Evolutionary conservation across 2,329 filamentous ascomycete genomes (phyloP), one percentile per base, ranked within the genome.

Genomic region (Xylariaceae sp.): DNA sequence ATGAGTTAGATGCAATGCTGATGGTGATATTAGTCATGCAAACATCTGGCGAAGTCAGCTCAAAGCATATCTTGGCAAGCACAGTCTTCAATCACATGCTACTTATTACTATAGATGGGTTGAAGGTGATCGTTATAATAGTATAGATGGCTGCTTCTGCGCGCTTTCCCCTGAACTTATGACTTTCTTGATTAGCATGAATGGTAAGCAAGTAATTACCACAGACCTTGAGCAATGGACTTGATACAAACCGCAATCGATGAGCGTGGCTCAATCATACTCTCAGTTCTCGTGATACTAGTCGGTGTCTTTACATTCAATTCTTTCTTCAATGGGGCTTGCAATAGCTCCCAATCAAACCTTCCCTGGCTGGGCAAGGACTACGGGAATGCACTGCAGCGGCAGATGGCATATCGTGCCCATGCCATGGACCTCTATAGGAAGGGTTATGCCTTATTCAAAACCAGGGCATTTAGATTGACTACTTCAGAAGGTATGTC

Each of bases 361-460:
- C n/a, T 57, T n/a, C 56, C 56, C n/a, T 32, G 58, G 10, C 27
- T 60, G 3, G 57, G 56, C n/a, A 19, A 17, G 4, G 57, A 56
- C n/a, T 34, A 43, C 21, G 56, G 57, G 22, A 44, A 44, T 27
- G 47, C 53, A 2, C 47, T 52, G 37, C 51, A 58, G 40, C 55
- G 57, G 16, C 51, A 53, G 17, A 54, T 58, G 17, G 55, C 53
- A 14, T 60, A 52, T 34, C 41, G 55, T 16, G 44, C 45, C 17
- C 45, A 51, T 17, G 52, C 51, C 14, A 23, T 42, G 4, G 48
- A 55, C 2, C 49, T 60, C 6, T 60, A 60, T 46, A 45, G 42
- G 27, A 57, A 56, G 29, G 57, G 55, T 6, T 57, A 58, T 43
- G 43, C 54, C 2, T 20, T 50, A 11, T 57, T 56, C 38, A 55